A percentile compares a stretch with the other conserved stretches of the same genome.
Evolutionary conservation across 2,329 filamentous ascomycete genomes (phyloP).

Genomic region (Apiospora hydei): DNA sequence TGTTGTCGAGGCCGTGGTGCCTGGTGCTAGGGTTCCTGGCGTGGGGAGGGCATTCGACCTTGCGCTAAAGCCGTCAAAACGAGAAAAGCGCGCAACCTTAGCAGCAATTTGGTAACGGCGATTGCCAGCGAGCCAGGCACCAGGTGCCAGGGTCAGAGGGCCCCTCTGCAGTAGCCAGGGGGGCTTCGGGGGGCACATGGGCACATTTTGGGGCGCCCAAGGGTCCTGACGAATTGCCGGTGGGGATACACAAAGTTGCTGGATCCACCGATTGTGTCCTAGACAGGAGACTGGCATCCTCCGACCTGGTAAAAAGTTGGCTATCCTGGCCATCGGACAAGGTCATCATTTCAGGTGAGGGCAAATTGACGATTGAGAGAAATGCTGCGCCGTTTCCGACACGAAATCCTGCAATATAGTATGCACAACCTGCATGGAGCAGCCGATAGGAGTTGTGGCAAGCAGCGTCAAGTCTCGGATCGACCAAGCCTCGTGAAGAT

Average conservation of each 20-base stretch:
- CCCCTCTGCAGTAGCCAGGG: background rate
- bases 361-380: background rate
- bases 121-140: background rate
- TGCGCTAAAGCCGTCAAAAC: background rate
- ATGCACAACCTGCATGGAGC: background rate
- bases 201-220: background rate
- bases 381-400: background rate
- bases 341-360: background rate
- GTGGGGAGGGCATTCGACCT: background rate
- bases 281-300: background rate
- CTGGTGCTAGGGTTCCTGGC: background rate
- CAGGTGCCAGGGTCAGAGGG: background rate
- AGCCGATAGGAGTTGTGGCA: background rate
- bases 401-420: background rate
- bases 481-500: background rate
- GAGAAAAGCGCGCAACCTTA: background rate
- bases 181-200: background rate
- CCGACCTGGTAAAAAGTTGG: background rate
- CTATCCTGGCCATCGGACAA: background rate
- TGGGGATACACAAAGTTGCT: background rate
- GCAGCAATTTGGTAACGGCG: background rate
- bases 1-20: background rate
- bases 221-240: slow-evolving; percentile 18
- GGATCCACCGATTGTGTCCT: background rate
- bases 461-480: background rate